These are phyloP conservation scores for Colletotrichum sojae DNA, from an alignment of 2,329 filamentous ascomycete genomes.

Conservation along the genomic window DNA sequence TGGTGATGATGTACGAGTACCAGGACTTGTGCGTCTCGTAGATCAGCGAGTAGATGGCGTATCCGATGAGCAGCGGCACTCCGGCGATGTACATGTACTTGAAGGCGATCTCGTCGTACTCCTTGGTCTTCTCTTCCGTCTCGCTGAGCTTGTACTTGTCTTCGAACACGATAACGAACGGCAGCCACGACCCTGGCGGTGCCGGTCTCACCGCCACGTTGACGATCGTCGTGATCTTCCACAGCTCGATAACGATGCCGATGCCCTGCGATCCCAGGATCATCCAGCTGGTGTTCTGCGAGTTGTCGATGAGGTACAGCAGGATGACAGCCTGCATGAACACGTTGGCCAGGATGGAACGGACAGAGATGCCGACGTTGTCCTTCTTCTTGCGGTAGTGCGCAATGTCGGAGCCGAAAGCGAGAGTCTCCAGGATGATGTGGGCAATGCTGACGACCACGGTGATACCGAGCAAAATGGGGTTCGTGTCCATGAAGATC, in stretches of 20 bases:
- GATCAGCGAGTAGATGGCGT: conserved; percentile 90
- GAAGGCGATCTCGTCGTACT: conserved; percentile 98
- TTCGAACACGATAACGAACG: conserved; percentile 88
- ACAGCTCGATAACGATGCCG: conserved; percentile 78
- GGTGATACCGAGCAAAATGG: conserved; percentile 89
- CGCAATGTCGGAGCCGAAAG: conserved; percentile 97
- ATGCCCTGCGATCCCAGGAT: conserved; percentile 94
- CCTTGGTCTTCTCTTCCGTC: conserved; percentile 97
- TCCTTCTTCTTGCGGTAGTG: conserved; percentile 99
- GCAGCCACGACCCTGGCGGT: conserved; percentile 77
- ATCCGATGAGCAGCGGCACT: conserved; percentile 89
- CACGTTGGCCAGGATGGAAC: conserved; percentile 95
- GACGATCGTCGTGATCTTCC: conserved; percentile 98
- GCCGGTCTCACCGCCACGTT: conserved; percentile 85
- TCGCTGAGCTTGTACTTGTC: conserved; percentile 97
- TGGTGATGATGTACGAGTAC: conserved; percentile 97
- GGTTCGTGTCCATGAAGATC: conserved; percentile 93
- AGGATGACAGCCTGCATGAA: conserved; percentile 98
- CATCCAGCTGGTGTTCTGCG: conserved; percentile 99
- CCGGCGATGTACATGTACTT: conserved; percentile 94
- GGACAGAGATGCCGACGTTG: conserved; percentile 95
- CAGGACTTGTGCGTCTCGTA: conserved; percentile 98
- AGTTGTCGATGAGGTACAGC: conserved; percentile 97
- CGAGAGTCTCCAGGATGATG: conserved; percentile 94
- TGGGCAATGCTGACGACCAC: conserved; percentile 88